phyloP scores from a whole-genome alignment of 2,329 filamentous ascomycete genomes.

The Pezicula radicicola region DNA sequence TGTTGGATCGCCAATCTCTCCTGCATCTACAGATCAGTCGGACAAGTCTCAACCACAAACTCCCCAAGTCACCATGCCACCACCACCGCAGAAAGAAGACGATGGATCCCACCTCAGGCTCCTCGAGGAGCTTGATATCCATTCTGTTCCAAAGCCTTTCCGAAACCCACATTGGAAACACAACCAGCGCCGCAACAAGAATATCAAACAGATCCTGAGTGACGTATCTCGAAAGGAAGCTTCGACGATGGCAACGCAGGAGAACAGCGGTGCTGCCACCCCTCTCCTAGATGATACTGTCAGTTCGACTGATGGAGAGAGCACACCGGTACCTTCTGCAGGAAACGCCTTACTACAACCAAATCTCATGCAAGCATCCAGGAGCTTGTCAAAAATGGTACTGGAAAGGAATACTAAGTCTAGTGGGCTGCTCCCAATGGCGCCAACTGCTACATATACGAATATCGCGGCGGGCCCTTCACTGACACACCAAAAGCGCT shows the following conservation, averaged over 20 bases:
- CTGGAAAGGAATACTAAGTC: conserved; percentile 73
- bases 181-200: conserved; percentile 95
- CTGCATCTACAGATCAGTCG: no score
- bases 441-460: conserved; percentile 79
- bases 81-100: conserved; percentile 37
- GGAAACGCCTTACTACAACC: conserved; percentile 41
- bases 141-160: conserved; percentile 82
- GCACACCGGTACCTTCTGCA: conserved; percentile 42
- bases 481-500: conserved; percentile 78
- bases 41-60: neutral
- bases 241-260: conserved; percentile 78
- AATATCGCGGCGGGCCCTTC: conserved; percentile 96
- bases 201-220: conserved; percentile 92
- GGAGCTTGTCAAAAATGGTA: conserved; percentile 82
- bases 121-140: conserved; percentile 88
- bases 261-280: conserved; percentile 77
- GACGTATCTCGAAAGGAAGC: conserved; percentile 87
- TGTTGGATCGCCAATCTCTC: no score
- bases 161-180: conserved; percentile 89
- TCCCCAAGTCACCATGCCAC: conserved; percentile 19
- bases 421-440: conserved; percentile 32
- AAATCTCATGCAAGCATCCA: conserved; percentile 86
- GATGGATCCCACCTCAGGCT: conserved; percentile 78
- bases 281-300: conserved; percentile 51
- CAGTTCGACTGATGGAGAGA: conserved; percentile 44